Evolutionary conservation across 139 green algal genomes (phyloP).

Genomic region (Tetradesmus obliquus): DNA sequence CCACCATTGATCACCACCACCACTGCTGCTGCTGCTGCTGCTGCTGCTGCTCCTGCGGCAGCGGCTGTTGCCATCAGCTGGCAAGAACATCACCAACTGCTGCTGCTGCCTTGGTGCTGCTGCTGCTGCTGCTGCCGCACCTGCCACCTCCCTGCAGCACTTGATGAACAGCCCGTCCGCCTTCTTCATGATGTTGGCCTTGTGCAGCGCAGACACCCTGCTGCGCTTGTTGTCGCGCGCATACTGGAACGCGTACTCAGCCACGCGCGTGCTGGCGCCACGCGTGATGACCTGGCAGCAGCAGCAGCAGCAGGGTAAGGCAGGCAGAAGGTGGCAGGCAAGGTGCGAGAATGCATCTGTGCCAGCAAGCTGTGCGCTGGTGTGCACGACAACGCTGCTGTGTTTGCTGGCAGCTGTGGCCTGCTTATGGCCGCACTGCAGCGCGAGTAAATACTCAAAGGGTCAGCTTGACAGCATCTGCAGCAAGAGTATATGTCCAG

Average conservation of each 20-base stretch:
- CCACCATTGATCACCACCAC: too few relatives aligned
- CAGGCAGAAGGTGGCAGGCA: slow-evolving; percentile 4
- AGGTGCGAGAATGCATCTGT: not conserved
- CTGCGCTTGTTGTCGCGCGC: slow-evolving; percentile 83
- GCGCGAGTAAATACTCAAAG: too few relatives aligned
- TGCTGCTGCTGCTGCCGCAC: not conserved
- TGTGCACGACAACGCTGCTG: too few relatives aligned
- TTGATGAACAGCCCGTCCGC: slow-evolving; percentile 95
- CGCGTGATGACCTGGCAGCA: slow-evolving; percentile 89
- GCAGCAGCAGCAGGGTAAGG: not conserved
- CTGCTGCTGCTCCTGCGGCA: not conserved
- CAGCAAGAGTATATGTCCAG: too few relatives aligned
- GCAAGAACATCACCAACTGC: not conserved
- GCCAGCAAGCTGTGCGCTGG: not conserved
- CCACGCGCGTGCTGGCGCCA: slow-evolving; percentile 84
- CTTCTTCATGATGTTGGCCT: slow-evolving; percentile 99
- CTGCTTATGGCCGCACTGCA: too few relatives aligned
- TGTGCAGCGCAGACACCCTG: slow-evolving; percentile 82
- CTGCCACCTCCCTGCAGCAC: slow-evolving; percentile 87
- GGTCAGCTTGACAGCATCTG: too few relatives aligned
- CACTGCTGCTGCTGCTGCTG: not conserved
- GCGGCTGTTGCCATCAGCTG: not conserved
- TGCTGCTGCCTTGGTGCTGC: not conserved
- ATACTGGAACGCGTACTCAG: slow-evolving; percentile 96
- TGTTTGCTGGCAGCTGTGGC: too few relatives aligned